Conservation (phyloP, 768 basidiomycete species). For the Austroboletus festivus region DNA sequence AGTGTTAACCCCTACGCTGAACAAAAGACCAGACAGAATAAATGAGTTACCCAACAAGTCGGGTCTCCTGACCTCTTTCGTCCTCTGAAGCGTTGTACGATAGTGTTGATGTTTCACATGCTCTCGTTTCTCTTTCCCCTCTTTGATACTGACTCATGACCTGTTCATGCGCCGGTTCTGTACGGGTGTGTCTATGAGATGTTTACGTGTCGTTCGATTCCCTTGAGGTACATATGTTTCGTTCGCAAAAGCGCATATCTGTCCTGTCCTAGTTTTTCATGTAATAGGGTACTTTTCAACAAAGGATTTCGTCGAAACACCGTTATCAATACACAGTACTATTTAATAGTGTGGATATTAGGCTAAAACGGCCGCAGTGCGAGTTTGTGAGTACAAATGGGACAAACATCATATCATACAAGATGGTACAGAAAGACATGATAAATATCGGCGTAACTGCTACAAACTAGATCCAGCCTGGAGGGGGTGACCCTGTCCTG, state of each 20-base stretch:
- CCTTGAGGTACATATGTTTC: slow-evolving; percentile 13
- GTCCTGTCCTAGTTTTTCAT: slow-evolving; percentile 18
- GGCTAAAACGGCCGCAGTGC: neutral
- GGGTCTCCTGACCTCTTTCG: slow-evolving; percentile 3
- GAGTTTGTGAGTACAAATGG: neutral
- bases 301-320: slow-evolving; percentile 5
- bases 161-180: slow-evolving; percentile 28
- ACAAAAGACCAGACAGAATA: too few relatives aligned
- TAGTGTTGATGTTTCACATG: slow-evolving; percentile 29
- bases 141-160: slow-evolving; percentile 30
- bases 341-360: too few relatives aligned
- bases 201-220: slow-evolving; percentile 22
- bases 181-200: slow-evolving; percentile 29
- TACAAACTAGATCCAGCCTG: slow-evolving; percentile 46
- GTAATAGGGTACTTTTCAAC: slow-evolving; percentile 21
- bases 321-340: too few relatives aligned
- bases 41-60: slow-evolving; percentile 23
- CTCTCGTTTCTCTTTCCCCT: slow-evolving; percentile 30
- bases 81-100: slow-evolving; percentile 22
- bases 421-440: neutral
- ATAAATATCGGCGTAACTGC: neutral
- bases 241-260: slow-evolving; percentile 15
- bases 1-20: slow-evolving; percentile 89
- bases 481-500: slow-evolving; percentile 29
- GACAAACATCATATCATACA: neutral